phyloP scores from a whole-genome alignment of 2,329 filamentous ascomycete genomes.

The Alternaria metachromatica region DNA sequence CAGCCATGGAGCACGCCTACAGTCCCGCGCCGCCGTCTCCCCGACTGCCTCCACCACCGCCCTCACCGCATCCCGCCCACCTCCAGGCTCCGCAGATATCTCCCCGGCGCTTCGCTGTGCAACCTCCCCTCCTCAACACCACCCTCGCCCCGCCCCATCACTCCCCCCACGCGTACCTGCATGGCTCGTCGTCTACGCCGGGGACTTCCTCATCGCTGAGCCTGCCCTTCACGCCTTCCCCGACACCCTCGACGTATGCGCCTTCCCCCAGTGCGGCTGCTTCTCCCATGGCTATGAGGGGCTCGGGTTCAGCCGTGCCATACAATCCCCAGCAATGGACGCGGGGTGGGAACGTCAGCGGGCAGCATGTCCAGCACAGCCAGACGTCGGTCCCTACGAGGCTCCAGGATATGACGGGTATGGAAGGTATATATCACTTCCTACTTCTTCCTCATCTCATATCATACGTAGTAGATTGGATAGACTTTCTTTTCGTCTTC shows the following conservation, averaged over 20 bases:
- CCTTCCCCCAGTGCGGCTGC: slow-evolving; percentile 37
- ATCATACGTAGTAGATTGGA: background rate
- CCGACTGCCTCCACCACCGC: slow-evolving; percentile 24
- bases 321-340: slow-evolving; percentile 61
- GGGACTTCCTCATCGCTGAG: slow-evolving; percentile 47
- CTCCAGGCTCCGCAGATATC: slow-evolving; percentile 35
- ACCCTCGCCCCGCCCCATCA: slow-evolving; percentile 48
- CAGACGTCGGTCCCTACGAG: slow-evolving; percentile 38
- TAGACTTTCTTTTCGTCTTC: background rate
- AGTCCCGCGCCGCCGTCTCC: slow-evolving; percentile 25
- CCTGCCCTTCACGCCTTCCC: slow-evolving; percentile 48
- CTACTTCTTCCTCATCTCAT: background rate
- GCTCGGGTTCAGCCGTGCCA: slow-evolving; percentile 36
- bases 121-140: slow-evolving; percentile 52
- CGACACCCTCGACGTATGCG: slow-evolving; percentile 41
- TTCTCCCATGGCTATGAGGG: slow-evolving; percentile 48
- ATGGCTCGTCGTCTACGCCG: slow-evolving; percentile 47
- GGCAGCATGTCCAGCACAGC: slow-evolving; percentile 45
- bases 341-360: slow-evolving; percentile 47
- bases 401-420: slow-evolving; percentile 53
- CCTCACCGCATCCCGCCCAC: slow-evolving; percentile 20
- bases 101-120: slow-evolving; percentile 48
- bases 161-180: slow-evolving; percentile 29
- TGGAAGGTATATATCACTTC: slow-evolving; percentile 53
- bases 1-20: slow-evolving; percentile 19